A percentile compares a stretch with the other conserved stretches of the same genome.
Conservation (phyloP, 805 yeast genomes). For the Lachancea mirantina region DNA sequence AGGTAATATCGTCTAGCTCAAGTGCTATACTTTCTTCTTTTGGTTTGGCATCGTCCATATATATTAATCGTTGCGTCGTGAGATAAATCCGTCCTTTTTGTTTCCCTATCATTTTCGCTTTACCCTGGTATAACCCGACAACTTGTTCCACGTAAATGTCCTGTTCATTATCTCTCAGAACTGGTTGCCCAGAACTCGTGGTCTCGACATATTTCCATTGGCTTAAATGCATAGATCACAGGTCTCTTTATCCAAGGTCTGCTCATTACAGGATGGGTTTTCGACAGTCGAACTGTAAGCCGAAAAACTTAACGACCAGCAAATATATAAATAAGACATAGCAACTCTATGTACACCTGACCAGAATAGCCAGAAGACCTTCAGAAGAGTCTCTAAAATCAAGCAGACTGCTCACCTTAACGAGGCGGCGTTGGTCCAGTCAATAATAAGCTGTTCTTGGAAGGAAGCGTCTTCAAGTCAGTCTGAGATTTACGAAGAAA, state of each 20-base stretch:
- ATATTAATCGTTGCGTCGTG: conserved; percentile 67
- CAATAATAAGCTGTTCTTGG: conserved; percentile 1
- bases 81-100: conserved; percentile 75
- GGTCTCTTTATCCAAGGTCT: neutral
- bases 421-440: conserved; percentile 1
- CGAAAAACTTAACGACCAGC: too few species aligned
- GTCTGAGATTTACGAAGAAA: conserved; percentile 27
- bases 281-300: too few species aligned
- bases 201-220: conserved; percentile 34
- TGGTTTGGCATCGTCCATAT: conserved; percentile 49
- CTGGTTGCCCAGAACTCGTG: conserved; percentile 35
- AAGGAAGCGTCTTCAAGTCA: conserved; percentile 13
- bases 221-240: conserved; percentile 15
- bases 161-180: conserved; percentile 39
- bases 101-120: conserved; percentile 50
- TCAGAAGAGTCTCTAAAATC: neutral
- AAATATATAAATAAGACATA: too few species aligned
- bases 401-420: neutral
- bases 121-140: conserved; percentile 77
- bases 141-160: conserved; percentile 46
- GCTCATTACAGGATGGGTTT: too few species aligned
- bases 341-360: too few species aligned
- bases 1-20: conserved; percentile 36
- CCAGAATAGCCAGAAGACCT: too few species aligned
- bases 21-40: conserved; percentile 40